Conservation (phyloP, 495 filamentous ascomycete genomes). For the Hypoxylon rickii region DNA sequence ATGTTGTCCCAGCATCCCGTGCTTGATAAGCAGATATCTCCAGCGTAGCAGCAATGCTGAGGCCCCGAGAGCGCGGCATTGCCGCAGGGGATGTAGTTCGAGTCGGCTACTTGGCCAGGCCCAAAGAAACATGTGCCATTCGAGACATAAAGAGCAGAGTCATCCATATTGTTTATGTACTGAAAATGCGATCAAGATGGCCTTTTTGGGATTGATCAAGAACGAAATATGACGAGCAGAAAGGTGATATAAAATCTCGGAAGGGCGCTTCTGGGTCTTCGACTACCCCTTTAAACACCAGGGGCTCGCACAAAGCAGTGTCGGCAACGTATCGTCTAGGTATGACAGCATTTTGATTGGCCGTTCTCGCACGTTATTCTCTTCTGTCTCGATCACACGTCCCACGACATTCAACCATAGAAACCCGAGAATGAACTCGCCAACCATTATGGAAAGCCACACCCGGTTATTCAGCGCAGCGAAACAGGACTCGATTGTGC, state of each 20-base stretch:
- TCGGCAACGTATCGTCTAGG: too few species aligned
- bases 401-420: background rate
- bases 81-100: constrained; percentile 42
- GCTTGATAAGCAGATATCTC: constrained; percentile 38
- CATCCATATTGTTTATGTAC: constrained; percentile 14
- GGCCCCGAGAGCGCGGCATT: constrained; percentile 38
- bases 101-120: constrained; percentile 6
- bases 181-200: background rate
- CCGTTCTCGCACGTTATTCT: background rate
- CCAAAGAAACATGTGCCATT: constrained; percentile 41
- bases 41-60: constrained; percentile 41
- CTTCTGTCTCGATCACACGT: background rate
- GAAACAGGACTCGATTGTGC: too few species aligned
- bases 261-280: too few species aligned
- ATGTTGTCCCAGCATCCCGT: constrained; percentile 36
- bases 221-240: background rate
- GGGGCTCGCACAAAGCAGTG: too few species aligned
- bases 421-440: too few species aligned
- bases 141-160: constrained; percentile 31
- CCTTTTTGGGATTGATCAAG: too few species aligned
- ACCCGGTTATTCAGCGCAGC: too few species aligned
- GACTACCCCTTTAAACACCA: too few species aligned
- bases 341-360: background rate
- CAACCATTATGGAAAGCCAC: too few species aligned
- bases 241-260: too few species aligned